Base-by-base conservation (phyloP, 108 stramenopile species). In the Cyclotella baltica region DNA sequence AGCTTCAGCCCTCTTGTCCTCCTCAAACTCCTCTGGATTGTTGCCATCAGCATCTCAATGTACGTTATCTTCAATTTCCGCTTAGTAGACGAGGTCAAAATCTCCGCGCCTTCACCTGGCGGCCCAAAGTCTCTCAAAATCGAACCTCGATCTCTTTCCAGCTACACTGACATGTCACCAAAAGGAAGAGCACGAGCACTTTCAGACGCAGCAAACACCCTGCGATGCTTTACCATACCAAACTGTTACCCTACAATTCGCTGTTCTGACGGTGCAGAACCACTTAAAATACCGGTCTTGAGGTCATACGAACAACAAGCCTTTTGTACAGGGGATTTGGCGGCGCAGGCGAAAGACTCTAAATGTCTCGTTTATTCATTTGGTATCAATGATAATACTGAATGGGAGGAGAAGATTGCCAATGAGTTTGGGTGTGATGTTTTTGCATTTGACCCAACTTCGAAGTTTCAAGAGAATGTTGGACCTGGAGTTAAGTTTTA, bases 301-400 rank as follows among this genome's bases (percentile, higher is more conserved):
- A n/a, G 30, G 8, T 15, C 33, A 25, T 68, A 51, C 38, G 75
- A 76, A 23, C 58, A 76, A 33, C 75, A 76, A 30, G 56, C 64
- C 1, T 76, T 76, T 62, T 76, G 75, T 34, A 62, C 52, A 0
- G 47, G 40, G 13, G 75, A 76, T 31, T 40, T 66, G 51, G 47
- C 58, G 2, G 47, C 53, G 13, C 35, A 36, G n/a, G 31, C 19
- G 13, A 43, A 15, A 33, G 43, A 31, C 27, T 23, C 33, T 0
- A 62, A 67, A 51, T 76, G 75, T 46, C 67, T 76, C 0, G 67
- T 76, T 3, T 76, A 76, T 50, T 76, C 75, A 28, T 76, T 76
- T 37, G 75, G 75, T 27, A 36, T 76, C 13, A 29, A 67, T 35
- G 64, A 25, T 36, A 38, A 23, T 51, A 62, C 67, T 0, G 57